Evolutionary conservation across 2,329 filamentous ascomycete genomes (phyloP).

Genomic region (Trichoderma oligosporum): DNA sequence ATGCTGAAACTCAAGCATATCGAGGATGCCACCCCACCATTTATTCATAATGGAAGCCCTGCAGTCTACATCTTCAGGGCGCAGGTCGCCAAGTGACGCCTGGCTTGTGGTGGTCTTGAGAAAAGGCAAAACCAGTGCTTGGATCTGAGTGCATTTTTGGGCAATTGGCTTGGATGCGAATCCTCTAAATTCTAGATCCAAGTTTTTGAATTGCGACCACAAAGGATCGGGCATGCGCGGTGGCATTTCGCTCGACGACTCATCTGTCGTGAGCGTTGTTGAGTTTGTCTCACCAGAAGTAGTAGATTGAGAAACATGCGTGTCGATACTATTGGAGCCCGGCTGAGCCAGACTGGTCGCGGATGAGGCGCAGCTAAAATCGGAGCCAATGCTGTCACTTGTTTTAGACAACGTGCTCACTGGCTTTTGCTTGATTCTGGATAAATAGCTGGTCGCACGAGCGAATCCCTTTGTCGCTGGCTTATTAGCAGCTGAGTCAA

Average conservation of each 20-base stretch:
- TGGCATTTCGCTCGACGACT: slow-evolving; percentile 45
- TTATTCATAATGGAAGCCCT: slow-evolving; percentile 77
- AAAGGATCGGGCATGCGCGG: slow-evolving; percentile 47
- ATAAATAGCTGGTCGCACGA: slow-evolving; percentile 48
- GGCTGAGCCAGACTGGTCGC: slow-evolving; percentile 44
- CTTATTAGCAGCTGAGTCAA: slow-evolving; percentile 36
- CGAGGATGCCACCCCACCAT: slow-evolving; percentile 83
- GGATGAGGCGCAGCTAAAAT: slow-evolving; percentile 47
- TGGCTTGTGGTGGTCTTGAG: slow-evolving; percentile 66
- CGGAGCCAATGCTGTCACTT: slow-evolving; percentile 36
- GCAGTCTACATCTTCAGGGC: slow-evolving; percentile 78
- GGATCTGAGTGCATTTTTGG: slow-evolving; percentile 72
- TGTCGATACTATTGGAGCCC: slow-evolving; percentile 37
- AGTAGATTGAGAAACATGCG: slow-evolving; percentile 38
- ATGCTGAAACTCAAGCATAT: slow-evolving; percentile 69
- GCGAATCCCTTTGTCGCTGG: slow-evolving; percentile 38
- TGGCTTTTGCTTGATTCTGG: slow-evolving; percentile 47
- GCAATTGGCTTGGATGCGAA: slow-evolving; percentile 71
- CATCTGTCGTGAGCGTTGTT: slow-evolving; percentile 37
- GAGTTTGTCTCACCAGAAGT: slow-evolving; percentile 38
- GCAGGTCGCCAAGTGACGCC: slow-evolving; percentile 58
- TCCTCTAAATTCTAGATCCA: slow-evolving; percentile 47
- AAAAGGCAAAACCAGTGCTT: slow-evolving; percentile 70
- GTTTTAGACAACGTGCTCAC: slow-evolving; percentile 42
- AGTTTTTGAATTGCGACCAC: slow-evolving; percentile 52